Percentiles rank a stretch among this genome's conserved stretches.
phyloP scores from a whole-genome alignment of 1,284 basidiomycete genomes.

The Ceraceosorus bombacis region DNA sequence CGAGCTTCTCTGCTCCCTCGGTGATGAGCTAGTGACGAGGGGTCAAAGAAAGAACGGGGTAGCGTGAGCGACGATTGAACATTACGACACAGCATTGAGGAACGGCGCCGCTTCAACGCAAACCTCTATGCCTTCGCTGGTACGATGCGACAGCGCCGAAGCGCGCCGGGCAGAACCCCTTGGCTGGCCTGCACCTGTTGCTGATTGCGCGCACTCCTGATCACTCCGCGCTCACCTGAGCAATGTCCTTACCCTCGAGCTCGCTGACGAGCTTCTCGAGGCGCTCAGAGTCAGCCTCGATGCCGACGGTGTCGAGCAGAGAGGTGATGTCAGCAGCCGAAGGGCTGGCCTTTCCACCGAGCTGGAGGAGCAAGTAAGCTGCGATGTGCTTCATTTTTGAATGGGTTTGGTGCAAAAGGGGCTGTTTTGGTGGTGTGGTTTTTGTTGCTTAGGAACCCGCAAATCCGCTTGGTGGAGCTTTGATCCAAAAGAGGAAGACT shows the following conservation, averaged over 20 bases:
- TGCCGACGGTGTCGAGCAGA: constrained; percentile 73
- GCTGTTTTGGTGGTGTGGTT: constrained; percentile 3
- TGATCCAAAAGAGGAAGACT: constrained; percentile 64
- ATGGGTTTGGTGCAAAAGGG: constrained; percentile 11
- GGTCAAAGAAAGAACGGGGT: background rate
- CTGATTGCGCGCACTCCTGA: too few relatives aligned
- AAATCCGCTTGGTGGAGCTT: constrained; percentile 46
- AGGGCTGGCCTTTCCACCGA: constrained; percentile 82
- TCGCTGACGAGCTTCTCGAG: constrained; percentile 81
- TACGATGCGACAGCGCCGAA: too few relatives aligned
- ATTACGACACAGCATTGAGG: too few relatives aligned
- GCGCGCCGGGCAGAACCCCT: too few relatives aligned
- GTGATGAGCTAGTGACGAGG: constrained; percentile 64
- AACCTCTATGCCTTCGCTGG: too few relatives aligned
- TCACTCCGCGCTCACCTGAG: constrained; percentile 56
- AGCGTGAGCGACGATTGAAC: too few relatives aligned
- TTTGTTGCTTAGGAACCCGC: constrained; percentile 20
- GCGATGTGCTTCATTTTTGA: constrained; percentile 46
- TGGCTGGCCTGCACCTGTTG: too few relatives aligned
- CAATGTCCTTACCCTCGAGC: constrained; percentile 84
- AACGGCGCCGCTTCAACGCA: too few relatives aligned
- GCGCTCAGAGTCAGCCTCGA: constrained; percentile 79
- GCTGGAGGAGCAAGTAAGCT: constrained; percentile 85
- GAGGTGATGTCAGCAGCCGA: constrained; percentile 82
- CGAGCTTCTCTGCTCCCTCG: constrained; percentile 84